Evolutionary conservation across 345 rosid genomes (phyloP).

Genomic region (Eucalyptus pauciflora): DNA sequence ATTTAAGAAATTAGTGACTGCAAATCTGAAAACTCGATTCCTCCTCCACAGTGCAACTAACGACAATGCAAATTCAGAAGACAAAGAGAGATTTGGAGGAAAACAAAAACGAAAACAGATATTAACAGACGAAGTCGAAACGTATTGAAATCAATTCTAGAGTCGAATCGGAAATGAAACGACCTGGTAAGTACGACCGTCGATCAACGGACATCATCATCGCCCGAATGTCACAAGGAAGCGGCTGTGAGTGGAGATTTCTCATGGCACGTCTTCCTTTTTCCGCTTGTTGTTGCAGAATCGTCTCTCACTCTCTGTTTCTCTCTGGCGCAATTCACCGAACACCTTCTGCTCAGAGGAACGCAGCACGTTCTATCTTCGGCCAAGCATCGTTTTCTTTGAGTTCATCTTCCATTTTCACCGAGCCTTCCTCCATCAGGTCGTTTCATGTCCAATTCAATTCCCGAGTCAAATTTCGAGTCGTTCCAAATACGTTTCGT

Average conservation of each 20-base stretch:
- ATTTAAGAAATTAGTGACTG: too few relatives aligned
- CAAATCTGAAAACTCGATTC: not conserved
- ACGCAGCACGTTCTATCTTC: not conserved
- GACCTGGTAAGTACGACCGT: not conserved
- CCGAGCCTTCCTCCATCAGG: too few relatives aligned
- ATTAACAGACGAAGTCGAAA: rapidly evolving
- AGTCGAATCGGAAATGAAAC: not conserved
- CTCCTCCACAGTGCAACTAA: not conserved
- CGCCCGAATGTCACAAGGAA: not conserved
- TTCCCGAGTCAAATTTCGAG: too few relatives aligned
- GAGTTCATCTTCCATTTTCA: too few relatives aligned
- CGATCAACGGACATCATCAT: not conserved
- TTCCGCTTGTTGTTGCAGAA: not conserved
- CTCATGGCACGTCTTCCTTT: rapidly evolving
- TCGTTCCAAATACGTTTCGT: too few relatives aligned
- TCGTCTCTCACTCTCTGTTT: not conserved
- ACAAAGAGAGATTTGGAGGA: not conserved
- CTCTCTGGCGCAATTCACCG: not conserved
- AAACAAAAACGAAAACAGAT: too few relatives aligned
- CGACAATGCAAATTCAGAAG: rapidly evolving
- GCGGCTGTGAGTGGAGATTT: not conserved
- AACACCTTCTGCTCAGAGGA: not conserved
- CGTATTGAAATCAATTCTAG: not conserved
- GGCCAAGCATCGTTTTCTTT: too few relatives aligned
- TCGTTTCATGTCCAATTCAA: too few relatives aligned